Conservation (phyloP, 1,284 basidiomycete species). For the Ustanciosporium gigantosporum region DNA sequence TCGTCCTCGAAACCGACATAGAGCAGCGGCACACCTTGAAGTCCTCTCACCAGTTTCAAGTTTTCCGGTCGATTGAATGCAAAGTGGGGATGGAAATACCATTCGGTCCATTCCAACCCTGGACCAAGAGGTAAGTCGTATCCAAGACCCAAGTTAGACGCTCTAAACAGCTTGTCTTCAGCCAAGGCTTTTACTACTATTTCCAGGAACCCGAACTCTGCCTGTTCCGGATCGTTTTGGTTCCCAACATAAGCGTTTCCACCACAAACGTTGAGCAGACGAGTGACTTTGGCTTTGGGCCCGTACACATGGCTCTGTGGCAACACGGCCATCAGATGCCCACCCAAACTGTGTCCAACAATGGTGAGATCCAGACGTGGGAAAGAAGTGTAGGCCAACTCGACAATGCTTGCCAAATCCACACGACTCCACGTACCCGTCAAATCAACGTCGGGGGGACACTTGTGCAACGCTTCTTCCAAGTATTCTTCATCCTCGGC, state of each 20-base stretch:
- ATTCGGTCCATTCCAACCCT: conserved; percentile 43
- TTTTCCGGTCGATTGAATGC: conserved; percentile 36
- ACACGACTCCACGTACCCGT: conserved; percentile 44
- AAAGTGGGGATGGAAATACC: conserved; percentile 50
- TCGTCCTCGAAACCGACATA: conserved; percentile 51
- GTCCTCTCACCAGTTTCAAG: conserved; percentile 21
- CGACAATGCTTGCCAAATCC: conserved; percentile 41
- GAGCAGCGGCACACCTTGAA: conserved; percentile 21
- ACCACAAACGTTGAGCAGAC: conserved; percentile 45
- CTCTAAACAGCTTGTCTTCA: conserved; percentile 43
- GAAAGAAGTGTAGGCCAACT: conserved; percentile 26
- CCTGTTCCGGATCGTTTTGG: conserved; percentile 31
- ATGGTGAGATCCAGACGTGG: conserved; percentile 29
- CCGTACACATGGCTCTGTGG: conserved; percentile 27
- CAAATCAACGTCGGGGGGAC: conserved; percentile 31
- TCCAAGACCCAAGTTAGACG: conserved; percentile 38
- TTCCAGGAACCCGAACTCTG: conserved; percentile 42
- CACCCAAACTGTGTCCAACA: conserved; percentile 44
- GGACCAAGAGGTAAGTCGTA: conserved; percentile 50
- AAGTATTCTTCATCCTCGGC: conserved; percentile 40
- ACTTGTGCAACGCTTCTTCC: conserved; percentile 29
- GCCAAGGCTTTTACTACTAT: conserved; percentile 40
- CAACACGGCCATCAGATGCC: conserved; percentile 39
- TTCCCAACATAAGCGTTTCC: conserved; percentile 45
- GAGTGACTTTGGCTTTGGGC: conserved; percentile 30